Evolutionary conservation across 1,284 basidiomycete species (phyloP), one percentile per base, ranked within the genome.

Genomic region (Uromyces viciae-fabae): DNA sequence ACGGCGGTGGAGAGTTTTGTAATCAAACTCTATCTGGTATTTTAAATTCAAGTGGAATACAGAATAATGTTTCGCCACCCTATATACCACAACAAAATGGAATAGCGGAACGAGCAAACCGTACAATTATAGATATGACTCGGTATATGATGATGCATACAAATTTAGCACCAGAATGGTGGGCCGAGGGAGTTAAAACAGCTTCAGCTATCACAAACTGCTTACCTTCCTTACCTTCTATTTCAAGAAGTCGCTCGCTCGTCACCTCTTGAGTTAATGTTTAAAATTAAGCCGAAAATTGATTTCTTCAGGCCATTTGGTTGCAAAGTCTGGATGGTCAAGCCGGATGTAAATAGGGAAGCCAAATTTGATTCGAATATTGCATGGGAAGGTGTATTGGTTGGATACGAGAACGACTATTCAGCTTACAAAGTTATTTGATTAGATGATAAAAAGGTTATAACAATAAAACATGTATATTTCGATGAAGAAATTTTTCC

Each of bases 381-480:
- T 0, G 1, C 31, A 0, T 52, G 69, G 69, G 69, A 72, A 33
- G 46, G 46, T 1, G 22, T 72, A 0, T 4, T 72, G 22, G 17
- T 72, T 54, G 69, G 69, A 33, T 72, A 72, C 69, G 33, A 14
- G 8, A 54, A 72, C n/a, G 22, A 72, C n/a, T 68, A 68, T n/a
- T 68, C 40, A 15, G 3, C 40, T 2, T 68, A 68, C 14, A 36
- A 36, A 19, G 46, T 52, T 7, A 3, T 54, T 19, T 33, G 42
- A 15, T 33, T 72, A 4, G 46, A 52, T 2, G 22, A 52, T 22
- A 31, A 54, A 38, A 4, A 1, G 7, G n/a, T 52, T 14, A 9
- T 72, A 4, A 33, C 19, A 2, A 22, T 33, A 1, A 33, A 36
- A 38, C 69, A 72, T 38, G 69, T 22, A 1, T 33, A 54, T 28